Evolutionary conservation across 176 grass and related monocot species (phyloP).

Genomic region (Echinochloa phyllopogon): DNA sequence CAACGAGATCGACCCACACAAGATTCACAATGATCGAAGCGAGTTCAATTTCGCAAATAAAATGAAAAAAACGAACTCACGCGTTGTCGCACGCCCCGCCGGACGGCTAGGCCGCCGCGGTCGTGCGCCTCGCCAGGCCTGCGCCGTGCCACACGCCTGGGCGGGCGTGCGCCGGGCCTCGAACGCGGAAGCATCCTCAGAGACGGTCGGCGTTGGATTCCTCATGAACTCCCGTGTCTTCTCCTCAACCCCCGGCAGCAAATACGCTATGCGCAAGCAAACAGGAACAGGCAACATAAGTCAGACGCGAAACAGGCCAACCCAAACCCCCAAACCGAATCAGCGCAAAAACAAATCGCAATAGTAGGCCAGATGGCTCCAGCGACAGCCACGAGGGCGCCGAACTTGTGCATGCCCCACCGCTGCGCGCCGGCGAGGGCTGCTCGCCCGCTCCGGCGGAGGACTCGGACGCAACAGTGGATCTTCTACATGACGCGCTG

Average conservation of each 20-base stretch:
- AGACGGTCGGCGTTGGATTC: neutral
- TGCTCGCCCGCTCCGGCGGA: slow-evolving; percentile 21
- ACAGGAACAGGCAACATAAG: slow-evolving; percentile 21
- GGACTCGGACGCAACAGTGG: slow-evolving; percentile 7
- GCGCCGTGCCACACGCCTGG: no score
- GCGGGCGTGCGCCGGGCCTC: no score
- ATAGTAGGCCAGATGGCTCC: slow-evolving; percentile 41
- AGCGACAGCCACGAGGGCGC: slow-evolving; percentile 55
- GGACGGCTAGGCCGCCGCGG: no score
- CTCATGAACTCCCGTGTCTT: slow-evolving; percentile 64
- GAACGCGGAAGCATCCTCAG: slow-evolving; percentile 46
- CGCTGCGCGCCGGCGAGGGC: slow-evolving; percentile 22
- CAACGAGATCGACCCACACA: no score
- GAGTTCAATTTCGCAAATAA: no score
- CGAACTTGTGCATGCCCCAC: slow-evolving; percentile 65
- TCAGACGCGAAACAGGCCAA: slow-evolving; percentile 5
- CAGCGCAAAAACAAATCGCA: neutral
- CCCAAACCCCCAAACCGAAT: slow-evolving; percentile 6
- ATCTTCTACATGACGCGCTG: no score
- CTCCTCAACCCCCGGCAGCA: slow-evolving; percentile 55
- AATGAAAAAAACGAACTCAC: no score
- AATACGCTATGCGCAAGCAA: slow-evolving; percentile 57
- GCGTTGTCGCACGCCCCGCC: no score
- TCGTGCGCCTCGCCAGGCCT: no score
- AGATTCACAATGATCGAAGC: no score